These are phyloP conservation scores for Schrenkiella parvula DNA, from an alignment of 345 rosid species.

Conservation along the genomic window DNA sequence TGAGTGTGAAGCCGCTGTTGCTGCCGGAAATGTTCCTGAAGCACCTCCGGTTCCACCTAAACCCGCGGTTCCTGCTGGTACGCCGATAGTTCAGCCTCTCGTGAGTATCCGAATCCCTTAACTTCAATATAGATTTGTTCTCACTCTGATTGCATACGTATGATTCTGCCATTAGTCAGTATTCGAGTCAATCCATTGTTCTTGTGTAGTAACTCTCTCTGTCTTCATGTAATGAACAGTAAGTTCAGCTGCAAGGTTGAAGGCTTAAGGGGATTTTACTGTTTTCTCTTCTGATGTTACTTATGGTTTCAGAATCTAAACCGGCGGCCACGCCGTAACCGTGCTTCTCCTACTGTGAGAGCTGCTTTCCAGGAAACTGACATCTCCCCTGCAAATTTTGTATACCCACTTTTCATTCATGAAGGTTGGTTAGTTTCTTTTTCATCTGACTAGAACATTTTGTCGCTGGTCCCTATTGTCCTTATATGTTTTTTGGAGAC, in stretches of 20 bases:
- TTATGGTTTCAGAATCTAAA: conserved; percentile 53
- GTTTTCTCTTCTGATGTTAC: not conserved
- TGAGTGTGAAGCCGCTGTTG: conserved; percentile 87
- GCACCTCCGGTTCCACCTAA: conserved; percentile 81
- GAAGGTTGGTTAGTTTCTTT: conserved; percentile 69
- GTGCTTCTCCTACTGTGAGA: conserved; percentile 61
- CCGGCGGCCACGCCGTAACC: conserved; percentile 83
- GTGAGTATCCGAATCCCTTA: conserved; percentile 39
- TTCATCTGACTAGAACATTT: not conserved
- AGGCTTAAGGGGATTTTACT: not conserved
- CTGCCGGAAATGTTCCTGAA: conserved; percentile 70
- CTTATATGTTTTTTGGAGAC: not conserved
- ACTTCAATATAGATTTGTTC: not conserved
- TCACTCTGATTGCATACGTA: not conserved
- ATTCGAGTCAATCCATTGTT: too few relatives aligned
- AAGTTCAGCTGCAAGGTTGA: conserved; percentile 3
- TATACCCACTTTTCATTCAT: conserved; percentile 89
- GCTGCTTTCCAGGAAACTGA: conserved; percentile 84
- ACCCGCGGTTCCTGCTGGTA: conserved; percentile 76
- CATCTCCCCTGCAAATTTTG: conserved; percentile 81
- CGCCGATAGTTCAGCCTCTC: conserved; percentile 60
- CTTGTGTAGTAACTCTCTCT: not conserved
- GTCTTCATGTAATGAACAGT: not conserved
- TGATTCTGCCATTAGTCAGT: not conserved
- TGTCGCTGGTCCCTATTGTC: not conserved